Conservation (phyloP, 73 alveolate species). For the Stentor coeruleus region DNA sequence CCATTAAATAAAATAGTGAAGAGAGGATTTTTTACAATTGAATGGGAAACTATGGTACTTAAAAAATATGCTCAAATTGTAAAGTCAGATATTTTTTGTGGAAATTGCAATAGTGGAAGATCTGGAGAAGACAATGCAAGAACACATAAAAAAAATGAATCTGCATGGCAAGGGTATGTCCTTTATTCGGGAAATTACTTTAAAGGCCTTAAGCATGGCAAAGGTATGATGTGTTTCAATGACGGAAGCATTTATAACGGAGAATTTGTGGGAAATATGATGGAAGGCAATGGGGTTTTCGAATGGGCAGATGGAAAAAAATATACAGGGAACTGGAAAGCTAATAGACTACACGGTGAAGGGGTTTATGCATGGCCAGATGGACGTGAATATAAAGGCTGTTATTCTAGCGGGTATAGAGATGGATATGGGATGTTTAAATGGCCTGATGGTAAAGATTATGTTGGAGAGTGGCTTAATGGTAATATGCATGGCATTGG, state of each 20-base stretch:
- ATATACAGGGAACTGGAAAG: not conserved
- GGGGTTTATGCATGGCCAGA: constrained; percentile 4
- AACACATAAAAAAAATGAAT: no score
- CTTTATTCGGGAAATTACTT: not conserved
- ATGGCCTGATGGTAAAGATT: constrained; percentile 14
- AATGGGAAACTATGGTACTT: no score
- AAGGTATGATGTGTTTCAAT: not conserved
- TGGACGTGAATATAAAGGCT: not conserved
- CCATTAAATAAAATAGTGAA: no score
- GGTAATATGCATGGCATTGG: constrained; percentile 28
- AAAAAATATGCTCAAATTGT: no score
- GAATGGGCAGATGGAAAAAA: constrained; percentile 25
- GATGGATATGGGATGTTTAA: constrained; percentile 13
- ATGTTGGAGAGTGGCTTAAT: constrained; percentile 37
- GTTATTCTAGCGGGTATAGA: not conserved
- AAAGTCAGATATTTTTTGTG: no score
- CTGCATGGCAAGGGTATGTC: constrained; percentile 52
- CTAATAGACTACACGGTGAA: not conserved
- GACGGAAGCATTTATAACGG: not conserved
- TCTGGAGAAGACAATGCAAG: no score
- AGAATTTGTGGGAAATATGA: not conserved
- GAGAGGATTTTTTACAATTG: no score
- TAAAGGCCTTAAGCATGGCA: not conserved
- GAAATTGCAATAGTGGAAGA: no score
- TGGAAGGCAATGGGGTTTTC: not conserved